Evolutionary conservation across 495 filamentous ascomycete species (phyloP).

Genomic region (Xylaria grammica): DNA sequence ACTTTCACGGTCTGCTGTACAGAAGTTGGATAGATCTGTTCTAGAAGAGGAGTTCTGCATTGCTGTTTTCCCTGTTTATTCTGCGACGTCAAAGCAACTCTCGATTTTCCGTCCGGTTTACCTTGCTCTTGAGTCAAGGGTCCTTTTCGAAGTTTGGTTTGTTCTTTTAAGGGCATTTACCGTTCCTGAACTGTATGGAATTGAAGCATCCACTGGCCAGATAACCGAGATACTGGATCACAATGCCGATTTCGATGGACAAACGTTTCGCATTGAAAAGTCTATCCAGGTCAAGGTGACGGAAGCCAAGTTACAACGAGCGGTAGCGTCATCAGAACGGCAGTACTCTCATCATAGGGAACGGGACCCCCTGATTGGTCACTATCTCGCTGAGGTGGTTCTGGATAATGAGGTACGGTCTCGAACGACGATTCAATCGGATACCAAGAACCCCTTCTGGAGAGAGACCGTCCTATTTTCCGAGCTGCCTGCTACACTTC

Average conservation of each 20-base stretch:
- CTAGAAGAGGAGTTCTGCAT: conserved; percentile 94
- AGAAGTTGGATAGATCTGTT: conserved; percentile 88
- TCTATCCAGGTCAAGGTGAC: conserved; percentile 60
- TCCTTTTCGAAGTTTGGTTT: conserved; percentile 96
- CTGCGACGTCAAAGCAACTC: conserved; percentile 65
- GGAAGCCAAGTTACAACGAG: conserved; percentile 60
- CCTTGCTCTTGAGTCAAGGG: conserved; percentile 82
- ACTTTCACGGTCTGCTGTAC: conserved; percentile 85
- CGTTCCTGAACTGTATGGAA: conserved; percentile 87
- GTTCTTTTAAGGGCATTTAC: conserved; percentile 91
- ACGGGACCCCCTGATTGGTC: conserved; percentile 48
- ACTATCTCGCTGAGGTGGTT: conserved; percentile 90
- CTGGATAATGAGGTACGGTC: conserved; percentile 88
- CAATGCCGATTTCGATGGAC: conserved; percentile 44
- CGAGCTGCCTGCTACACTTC: conserved; percentile 81
- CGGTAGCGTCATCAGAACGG: conserved; percentile 35
- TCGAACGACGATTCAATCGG: conserved; percentile 80
- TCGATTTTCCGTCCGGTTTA: conserved; percentile 77
- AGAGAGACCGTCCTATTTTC: conserved; percentile 87
- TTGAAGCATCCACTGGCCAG: conserved; percentile 43
- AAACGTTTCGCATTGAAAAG: conserved; percentile 65
- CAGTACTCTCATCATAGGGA: conserved; percentile 44
- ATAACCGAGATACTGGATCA: conserved; percentile 48
- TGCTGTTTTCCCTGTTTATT: conserved; percentile 85
- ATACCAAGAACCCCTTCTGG: conserved; percentile 90